A percentile compares a stretch with the other conserved stretches of the same genome.
phyloP scores from a whole-genome alignment of 2,329 filamentous ascomycete species.

The Penicillium sumatraense region DNA sequence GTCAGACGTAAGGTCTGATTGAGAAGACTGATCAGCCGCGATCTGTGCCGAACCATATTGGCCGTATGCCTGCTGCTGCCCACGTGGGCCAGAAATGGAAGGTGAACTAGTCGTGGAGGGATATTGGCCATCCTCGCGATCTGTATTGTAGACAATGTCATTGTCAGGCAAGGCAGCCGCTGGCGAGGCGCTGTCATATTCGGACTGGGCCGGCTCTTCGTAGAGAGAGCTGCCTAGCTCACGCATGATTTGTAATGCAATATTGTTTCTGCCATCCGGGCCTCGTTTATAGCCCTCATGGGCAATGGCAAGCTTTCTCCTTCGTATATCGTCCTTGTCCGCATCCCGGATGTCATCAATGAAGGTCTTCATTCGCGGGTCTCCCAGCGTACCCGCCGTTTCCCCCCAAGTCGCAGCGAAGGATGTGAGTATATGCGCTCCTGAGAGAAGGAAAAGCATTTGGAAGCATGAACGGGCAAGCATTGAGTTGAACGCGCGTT shows the following conservation, averaged over 20 bases:
- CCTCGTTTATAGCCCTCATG: constrained; percentile 5
- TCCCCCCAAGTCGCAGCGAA: constrained; percentile 18
- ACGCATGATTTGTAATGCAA: constrained; percentile 6
- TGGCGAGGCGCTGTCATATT: constrained; percentile 3
- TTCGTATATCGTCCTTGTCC: constrained; percentile 27
- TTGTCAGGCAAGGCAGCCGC: constrained; percentile 7
- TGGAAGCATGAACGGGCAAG: constrained; percentile 18
- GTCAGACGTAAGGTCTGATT: constrained; percentile 19
- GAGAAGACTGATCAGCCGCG: not conserved
- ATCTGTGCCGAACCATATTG: not conserved
- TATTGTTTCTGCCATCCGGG: constrained; percentile 5
- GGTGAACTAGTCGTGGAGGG: not conserved
- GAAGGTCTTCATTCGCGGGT: constrained; percentile 31
- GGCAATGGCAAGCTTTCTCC: constrained; percentile 21
- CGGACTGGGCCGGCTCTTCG: constrained; percentile 8
- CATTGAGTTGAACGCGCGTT: not conserved
- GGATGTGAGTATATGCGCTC: constrained; percentile 4
- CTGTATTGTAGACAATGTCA: constrained; percentile 3
- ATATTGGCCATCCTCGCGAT: not conserved
- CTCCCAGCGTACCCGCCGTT: constrained; percentile 15
- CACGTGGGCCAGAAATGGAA: not conserved
- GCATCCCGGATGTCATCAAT: constrained; percentile 22
- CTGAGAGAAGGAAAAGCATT: constrained; percentile 18
- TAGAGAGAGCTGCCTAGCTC: not conserved
- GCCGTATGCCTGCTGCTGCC: constrained; percentile 1